phyloP scores from a whole-genome alignment of 345 rosid species.

The Hypericum perforatum region DNA sequence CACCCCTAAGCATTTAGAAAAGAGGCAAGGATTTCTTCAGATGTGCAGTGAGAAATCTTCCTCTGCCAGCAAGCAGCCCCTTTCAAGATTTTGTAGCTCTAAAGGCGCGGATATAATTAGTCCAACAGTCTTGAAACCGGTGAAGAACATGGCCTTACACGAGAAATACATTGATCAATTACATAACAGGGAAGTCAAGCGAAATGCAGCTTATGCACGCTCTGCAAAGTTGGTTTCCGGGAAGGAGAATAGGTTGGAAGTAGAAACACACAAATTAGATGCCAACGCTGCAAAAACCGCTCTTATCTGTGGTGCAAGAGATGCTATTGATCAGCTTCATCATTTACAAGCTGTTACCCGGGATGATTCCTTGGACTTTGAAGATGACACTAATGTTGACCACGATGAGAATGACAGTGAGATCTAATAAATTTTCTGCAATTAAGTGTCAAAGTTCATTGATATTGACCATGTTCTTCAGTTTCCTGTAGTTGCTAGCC shows the following conservation, averaged over 20 bases:
- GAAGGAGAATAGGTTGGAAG: conserved; percentile 34
- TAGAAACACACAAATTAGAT: conserved; percentile 22
- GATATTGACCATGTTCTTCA: too few relatives aligned
- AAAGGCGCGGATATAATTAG: conserved; percentile 26
- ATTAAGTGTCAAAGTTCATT: too few relatives aligned
- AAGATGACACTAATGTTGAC: conserved; percentile 19
- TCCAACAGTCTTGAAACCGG: conserved; percentile 57
- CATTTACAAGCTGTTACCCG: conserved; percentile 21
- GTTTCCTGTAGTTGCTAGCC: too few relatives aligned
- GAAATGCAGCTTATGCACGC: conserved; percentile 35
- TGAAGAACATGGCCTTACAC: conserved; percentile 59
- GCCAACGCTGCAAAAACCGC: conserved; percentile 48
- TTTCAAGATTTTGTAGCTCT: conserved; percentile 30
- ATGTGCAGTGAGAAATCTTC: conserved; percentile 28
- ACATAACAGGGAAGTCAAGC: conserved; percentile 67
- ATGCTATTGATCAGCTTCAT: conserved; percentile 53
- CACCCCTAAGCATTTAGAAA: conserved; percentile 32
- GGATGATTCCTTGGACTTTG: conserved; percentile 28
- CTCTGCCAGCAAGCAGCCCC: conserved; percentile 26
- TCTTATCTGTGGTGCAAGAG: conserved; percentile 39
- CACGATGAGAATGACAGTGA: conserved; percentile 25
- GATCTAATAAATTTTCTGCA: not conserved
- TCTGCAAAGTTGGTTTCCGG: conserved; percentile 13
- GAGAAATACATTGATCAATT: conserved; percentile 72
- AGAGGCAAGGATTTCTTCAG: conserved; percentile 31